Evolutionary conservation across 148 eudicot genomes (phyloP), one percentile per base, ranked within the genome.

Genomic region (Persicaria maculosa): DNA sequence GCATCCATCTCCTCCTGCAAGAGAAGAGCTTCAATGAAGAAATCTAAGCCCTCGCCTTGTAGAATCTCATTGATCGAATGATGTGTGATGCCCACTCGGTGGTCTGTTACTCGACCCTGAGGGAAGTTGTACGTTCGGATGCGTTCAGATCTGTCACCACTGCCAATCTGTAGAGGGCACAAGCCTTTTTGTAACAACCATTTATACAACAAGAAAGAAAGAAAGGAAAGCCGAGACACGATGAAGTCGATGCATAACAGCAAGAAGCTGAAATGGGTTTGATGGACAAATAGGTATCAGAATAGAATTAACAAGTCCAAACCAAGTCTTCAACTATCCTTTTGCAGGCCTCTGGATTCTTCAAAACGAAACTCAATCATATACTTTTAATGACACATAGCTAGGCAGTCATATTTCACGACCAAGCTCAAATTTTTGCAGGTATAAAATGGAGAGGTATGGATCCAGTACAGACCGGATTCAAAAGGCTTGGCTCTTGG

Each of bases 91-190:
- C 97, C 93, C 70, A 94, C 87, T 77, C 97, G 97, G 75, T 94
- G 98, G 82, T 94, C 98, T 67, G 98, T 90, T 10, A 94, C 98
- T 6, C 98, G 93, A 14, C 97, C 98, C 83, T 94, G 98, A 45
- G 98, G 98, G 67, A 90, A 94, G 82, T 94, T 94, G 79, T 94
- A 94, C 11, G 98, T 94, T 20, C 98, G 97, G n/a, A 94, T 91
- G 61, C 97, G 98, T 73, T 91, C 98, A 50, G 98, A 94, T 77
- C 98, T 88, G 80, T 94, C 98, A 50, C 98, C 98, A 68, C 97
- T 90, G 17, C 98, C 98, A 74, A 94, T 87, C 98, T 94, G 83
- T 25, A 72, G 43, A 64, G 73, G 52, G 52, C 43, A 43, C 47
- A 46, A 77, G 65, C 12, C 19, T 15, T 54, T 48, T 22, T 22